Base-by-base conservation (phyloP, 2,329 filamentous ascomycete species). In the Hypoxylon sp. region DNA sequence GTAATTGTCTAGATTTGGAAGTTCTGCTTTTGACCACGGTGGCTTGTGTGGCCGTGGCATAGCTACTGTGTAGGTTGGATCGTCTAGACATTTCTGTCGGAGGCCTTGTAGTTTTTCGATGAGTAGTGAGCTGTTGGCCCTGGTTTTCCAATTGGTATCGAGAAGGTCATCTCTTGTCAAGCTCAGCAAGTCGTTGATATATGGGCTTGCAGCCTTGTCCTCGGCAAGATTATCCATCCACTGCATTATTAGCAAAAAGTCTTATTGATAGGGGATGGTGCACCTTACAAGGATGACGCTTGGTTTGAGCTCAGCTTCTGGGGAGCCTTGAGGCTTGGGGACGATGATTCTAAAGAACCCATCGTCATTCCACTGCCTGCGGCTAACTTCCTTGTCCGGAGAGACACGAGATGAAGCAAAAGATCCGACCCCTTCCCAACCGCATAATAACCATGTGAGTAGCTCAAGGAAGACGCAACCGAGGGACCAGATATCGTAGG, bases 111-210 rank as follows among this genome's bases (percentile, higher is more conserved):
- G 44, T 7, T 49, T 53, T 26, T 48, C 31, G 11, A 44, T 20
- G 16, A 56, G 25, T 1, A 34, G 21, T 15, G 32, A 45, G 19
- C 27, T 51, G 6, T 11, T 43, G 12, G 27, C 73, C 29, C 73
- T 75, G 61, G 47, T 42, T 17, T 46, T 19, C 40, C 46, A 45
- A 13, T 55, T 31, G 4, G 35, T 42, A 16, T 52, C 32, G 5
- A 56, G 42, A 13, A 52, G 43, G 5, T 52, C 27, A 19, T 44
- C 23, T 3, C 29, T 37, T 32, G 40, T 31, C 8, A 52, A 16
- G 7, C 16, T 35, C 7, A 52, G 16, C 7, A 52, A 36, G 23
- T 49, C 38, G 15, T 20, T 13, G 13, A 52, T 19, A 16, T 27
- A 45, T 8, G 37, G 32, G 17, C 21, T 52, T 9, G 16, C n/a